Base-by-base conservation (phyloP, 1,139 yeast genomes). In the Sporopachydermia cereana region DNA sequence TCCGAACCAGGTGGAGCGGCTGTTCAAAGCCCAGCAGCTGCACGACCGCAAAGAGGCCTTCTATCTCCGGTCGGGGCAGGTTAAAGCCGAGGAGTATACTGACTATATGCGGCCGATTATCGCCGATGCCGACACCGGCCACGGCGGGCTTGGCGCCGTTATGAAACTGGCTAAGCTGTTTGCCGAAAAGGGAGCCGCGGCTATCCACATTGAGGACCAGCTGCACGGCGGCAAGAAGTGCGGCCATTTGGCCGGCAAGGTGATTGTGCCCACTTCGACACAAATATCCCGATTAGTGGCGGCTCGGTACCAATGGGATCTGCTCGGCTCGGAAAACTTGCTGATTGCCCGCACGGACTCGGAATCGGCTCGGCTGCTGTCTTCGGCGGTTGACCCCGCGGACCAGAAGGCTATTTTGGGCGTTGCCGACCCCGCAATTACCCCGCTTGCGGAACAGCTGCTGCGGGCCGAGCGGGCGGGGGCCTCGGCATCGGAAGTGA, bases 121-220 rank as follows among this genome's bases (percentile, higher is more conserved):
- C 52, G 84, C 84, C 3, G 84, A 77, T 54, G 84, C 74, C 7
- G 84, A 77, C 51, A 77, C 80, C 54, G 84, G 84, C 7, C 81
- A 76, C 56, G 84, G 84, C n/a, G 81, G 84, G 18, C 62, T 72
- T 18, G 75, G 79, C 2, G 71, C 82, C 0, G 79, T 77, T 18
- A 75, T 76, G 78, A 77, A 77, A 55, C 60, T 75, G 43, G 78
- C 82, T 36, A 78, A 78, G 56, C 56, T 76, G 45, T 78, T 77
- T 61, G 81, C 78, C 18, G 84, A 78, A 56, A 66, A 71, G 22
- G 84, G 84, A 21, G 82, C 82, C 2, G 78, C 83, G 9, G 82
- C 76, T 41, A 73, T 77, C 43, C 84, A 77, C 55, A 60, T 76
- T 25, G 84, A 77, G 51, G 84, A 77, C 57, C 81, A 76, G 56